Evolutionary conservation across 225 moss, liverwort and hornwort genomes (phyloP).

Genomic region (Straminergon stramineum): DNA sequence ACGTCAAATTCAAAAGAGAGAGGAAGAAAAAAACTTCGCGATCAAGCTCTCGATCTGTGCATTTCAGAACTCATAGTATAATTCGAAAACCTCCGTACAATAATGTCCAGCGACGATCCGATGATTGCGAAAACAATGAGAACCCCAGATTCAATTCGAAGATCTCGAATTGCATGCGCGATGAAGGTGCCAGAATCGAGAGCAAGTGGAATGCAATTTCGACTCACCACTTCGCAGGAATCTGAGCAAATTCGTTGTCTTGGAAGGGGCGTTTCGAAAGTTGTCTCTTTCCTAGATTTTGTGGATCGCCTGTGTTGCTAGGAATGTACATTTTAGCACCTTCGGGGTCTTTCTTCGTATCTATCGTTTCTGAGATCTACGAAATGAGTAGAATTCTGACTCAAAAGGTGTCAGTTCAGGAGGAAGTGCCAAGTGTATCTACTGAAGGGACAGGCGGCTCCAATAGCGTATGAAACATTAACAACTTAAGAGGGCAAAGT

Average conservation of each 20-base stretch:
- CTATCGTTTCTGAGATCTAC: neutral
- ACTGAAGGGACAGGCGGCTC: too few species aligned
- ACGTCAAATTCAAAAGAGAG: neutral
- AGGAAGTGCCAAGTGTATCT: neutral
- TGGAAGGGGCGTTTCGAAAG: neutral
- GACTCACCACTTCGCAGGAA: slow-evolving; percentile 3
- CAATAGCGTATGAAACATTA: neutral
- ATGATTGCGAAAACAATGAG: neutral
- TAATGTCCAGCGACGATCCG: neutral
- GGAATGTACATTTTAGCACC: neutral
- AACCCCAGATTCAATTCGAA: neutral
- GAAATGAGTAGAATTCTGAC: neutral
- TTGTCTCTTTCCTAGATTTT: neutral
- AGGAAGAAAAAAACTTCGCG: neutral
- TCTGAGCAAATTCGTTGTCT: neutral
- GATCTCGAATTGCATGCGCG: neutral
- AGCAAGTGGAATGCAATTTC: neutral
- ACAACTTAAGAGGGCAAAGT: neutral
- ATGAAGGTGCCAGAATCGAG: neutral
- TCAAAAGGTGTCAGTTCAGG: too few species aligned
- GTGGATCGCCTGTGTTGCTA: accelerated
- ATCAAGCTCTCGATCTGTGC: neutral
- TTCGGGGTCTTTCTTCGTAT: neutral
- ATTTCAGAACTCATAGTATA: neutral
- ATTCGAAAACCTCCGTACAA: neutral